These are phyloP conservation scores for Lipomyces yarrowii DNA, from an alignment of 1,139 yeast genomes.

Conservation along the genomic window DNA sequence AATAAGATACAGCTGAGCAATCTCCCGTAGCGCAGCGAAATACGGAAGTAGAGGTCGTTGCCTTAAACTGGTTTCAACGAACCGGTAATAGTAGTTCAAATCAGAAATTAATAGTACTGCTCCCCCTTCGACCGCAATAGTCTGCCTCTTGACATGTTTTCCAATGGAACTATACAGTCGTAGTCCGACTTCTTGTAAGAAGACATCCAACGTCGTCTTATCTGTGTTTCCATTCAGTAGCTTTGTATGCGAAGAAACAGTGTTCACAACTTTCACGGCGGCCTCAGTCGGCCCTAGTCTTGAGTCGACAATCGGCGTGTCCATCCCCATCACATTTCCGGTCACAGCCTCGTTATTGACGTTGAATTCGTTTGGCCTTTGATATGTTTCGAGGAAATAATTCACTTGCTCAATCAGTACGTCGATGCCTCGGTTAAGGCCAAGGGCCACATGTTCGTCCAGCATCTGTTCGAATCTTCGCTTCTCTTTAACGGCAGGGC, in stretches of 20 bases:
- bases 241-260: constrained; percentile 73
- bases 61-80: constrained; percentile 58
- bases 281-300: constrained; percentile 72
- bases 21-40: constrained; percentile 78
- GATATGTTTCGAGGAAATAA: constrained; percentile 53
- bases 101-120: constrained; percentile 54
- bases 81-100: constrained; percentile 73
- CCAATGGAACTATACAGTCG: constrained; percentile 77
- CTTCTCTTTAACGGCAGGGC: constrained; percentile 79
- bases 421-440: constrained; percentile 86
- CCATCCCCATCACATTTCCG: not conserved
- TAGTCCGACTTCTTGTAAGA: constrained; percentile 91
- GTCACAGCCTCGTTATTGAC: constrained; percentile 11
- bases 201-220: constrained; percentile 83
- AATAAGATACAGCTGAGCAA: constrained; percentile 80
- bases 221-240: constrained; percentile 83
- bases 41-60: constrained; percentile 74
- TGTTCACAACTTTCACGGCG: constrained; percentile 61
- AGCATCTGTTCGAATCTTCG: constrained; percentile 76
- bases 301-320: constrained; percentile 28
- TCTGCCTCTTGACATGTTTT: constrained; percentile 67
- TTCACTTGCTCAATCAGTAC: constrained; percentile 79
- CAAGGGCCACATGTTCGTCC: constrained; percentile 90
- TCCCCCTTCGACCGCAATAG: constrained; percentile 81
- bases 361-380: constrained; percentile 56